A percentile compares a stretch with the other conserved stretches of the same genome.
These are phyloP conservation scores for Trifolium subterraneum DNA, from an alignment of 306 rosid species.

Conservation along the genomic window DNA sequence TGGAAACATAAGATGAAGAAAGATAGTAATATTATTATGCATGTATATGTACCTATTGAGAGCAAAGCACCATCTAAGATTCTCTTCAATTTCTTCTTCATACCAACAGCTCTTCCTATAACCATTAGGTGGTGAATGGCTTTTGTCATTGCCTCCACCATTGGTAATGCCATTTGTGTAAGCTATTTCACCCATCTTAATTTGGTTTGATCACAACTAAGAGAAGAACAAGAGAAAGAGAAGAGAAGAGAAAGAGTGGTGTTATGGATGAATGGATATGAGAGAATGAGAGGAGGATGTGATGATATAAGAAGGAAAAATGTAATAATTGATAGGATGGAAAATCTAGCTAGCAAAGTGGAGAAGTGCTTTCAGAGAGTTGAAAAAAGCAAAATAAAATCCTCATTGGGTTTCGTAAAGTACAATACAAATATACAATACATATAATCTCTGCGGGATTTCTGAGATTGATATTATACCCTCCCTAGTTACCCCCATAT, in stretches of 20 bases:
- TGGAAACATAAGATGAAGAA: background rate
- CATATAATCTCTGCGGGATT: constrained; percentile 34
- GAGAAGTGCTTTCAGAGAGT: constrained; percentile 44
- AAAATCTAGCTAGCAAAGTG: constrained; percentile 52
- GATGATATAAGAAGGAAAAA: constrained; percentile 52
- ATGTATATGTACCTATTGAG: no score
- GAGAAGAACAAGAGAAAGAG: background rate
- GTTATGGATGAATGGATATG: constrained; percentile 51
- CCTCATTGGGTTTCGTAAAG: constrained; percentile 65
- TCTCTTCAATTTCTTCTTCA: constrained; percentile 96
- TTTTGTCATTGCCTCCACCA: constrained; percentile 66
- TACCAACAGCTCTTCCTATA: constrained; percentile 97
- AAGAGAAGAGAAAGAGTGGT: constrained; percentile 5
- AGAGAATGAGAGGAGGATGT: constrained; percentile 41
- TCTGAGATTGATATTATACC: constrained; percentile 53
- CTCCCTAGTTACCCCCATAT: constrained; percentile 35
- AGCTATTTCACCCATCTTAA: constrained; percentile 74
- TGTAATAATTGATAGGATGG: constrained; percentile 45
- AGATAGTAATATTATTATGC: constrained; percentile 29
- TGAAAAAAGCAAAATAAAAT: constrained; percentile 49
- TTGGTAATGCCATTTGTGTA: constrained; percentile 61
- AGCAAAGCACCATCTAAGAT: constrained; percentile 96
- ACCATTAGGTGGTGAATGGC: constrained; percentile 68
- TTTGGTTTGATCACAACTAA: background rate
- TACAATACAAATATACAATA: constrained; percentile 16